Conservation (phyloP, 139 green algal genomes). For the Pycnococcus provasolii region DNA sequence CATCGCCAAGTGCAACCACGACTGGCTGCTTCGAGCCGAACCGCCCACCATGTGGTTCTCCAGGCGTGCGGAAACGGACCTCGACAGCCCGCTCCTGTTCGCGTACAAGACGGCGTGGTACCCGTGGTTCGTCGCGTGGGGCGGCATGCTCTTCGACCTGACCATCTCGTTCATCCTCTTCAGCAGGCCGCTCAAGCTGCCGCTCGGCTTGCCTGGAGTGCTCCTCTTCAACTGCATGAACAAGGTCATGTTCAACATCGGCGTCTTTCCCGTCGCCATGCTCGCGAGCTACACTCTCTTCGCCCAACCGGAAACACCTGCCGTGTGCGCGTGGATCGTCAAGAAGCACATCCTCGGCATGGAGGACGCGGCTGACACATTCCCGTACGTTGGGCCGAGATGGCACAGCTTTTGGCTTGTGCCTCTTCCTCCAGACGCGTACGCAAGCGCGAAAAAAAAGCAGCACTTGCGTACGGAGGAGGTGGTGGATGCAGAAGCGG, state of each 20-base stretch:
- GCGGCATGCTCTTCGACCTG: constrained; percentile 2
- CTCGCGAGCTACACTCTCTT: not conserved
- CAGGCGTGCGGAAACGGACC: not conserved
- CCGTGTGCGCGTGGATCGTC: not conserved
- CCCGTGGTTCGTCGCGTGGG: constrained; percentile 15
- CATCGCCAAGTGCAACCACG: constrained; percentile 6
- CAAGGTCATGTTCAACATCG: constrained; percentile 15
- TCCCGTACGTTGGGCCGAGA: too few species aligned
- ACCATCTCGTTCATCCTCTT: constrained; percentile 3
- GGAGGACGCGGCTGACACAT: not conserved
- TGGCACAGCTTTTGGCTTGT: too few species aligned
- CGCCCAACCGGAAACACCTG: not conserved
- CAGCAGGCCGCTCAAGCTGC: not conserved
- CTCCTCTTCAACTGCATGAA: constrained; percentile 14
- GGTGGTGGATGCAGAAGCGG: too few species aligned
- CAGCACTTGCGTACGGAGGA: too few species aligned
- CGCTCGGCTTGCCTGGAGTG: not conserved
- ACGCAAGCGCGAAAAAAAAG: too few species aligned
- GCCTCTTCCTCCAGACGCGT: too few species aligned
- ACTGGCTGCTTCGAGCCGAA: constrained; percentile 6
- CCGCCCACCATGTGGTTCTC: constrained; percentile 5
- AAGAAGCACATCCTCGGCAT: not conserved
- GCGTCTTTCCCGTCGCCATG: constrained; percentile 10
- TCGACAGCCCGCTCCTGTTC: not conserved
- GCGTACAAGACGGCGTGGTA: not conserved